These are phyloP conservation scores for Beauveria caledonica DNA, from an alignment of 2,329 filamentous ascomycete genomes.

Conservation along the genomic window DNA sequence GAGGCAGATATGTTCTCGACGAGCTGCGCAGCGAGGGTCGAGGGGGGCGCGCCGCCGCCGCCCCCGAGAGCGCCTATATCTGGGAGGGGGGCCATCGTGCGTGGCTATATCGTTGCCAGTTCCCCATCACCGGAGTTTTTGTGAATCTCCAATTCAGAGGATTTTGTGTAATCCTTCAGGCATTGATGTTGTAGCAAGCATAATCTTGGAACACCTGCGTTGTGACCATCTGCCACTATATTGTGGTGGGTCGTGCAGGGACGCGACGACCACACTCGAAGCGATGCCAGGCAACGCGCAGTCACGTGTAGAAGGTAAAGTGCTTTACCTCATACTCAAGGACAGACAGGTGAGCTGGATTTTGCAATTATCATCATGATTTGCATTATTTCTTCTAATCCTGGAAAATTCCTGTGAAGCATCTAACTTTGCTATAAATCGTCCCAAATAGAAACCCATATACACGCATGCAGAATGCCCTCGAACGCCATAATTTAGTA, in stretches of 20 bases:
- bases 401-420: neutral
- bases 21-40: slow-evolving; percentile 80
- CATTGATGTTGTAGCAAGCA: neutral
- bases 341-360: neutral
- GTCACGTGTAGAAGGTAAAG: slow-evolving; percentile 4
- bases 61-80: neutral
- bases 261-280: neutral
- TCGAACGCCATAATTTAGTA: slow-evolving; percentile 7
- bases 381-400: slow-evolving; percentile 4
- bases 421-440: slow-evolving; percentile 1
- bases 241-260: slow-evolving; percentile 9
- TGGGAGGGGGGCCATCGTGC: slow-evolving; percentile 6
- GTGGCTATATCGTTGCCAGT: neutral
- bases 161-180: neutral
- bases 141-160: neutral
- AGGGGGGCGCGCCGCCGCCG: slow-evolving; percentile 48
- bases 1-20: slow-evolving; percentile 66
- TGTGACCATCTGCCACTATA: neutral
- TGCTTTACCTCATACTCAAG: neutral
- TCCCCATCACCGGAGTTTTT: neutral
- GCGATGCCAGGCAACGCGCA: neutral
- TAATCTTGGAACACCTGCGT: neutral
- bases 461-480: slow-evolving; percentile 10
- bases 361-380: neutral
- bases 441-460: slow-evolving; percentile 9